phyloP scores from a whole-genome alignment of 768 basidiomycete species.

The Mycena vitilis region DNA sequence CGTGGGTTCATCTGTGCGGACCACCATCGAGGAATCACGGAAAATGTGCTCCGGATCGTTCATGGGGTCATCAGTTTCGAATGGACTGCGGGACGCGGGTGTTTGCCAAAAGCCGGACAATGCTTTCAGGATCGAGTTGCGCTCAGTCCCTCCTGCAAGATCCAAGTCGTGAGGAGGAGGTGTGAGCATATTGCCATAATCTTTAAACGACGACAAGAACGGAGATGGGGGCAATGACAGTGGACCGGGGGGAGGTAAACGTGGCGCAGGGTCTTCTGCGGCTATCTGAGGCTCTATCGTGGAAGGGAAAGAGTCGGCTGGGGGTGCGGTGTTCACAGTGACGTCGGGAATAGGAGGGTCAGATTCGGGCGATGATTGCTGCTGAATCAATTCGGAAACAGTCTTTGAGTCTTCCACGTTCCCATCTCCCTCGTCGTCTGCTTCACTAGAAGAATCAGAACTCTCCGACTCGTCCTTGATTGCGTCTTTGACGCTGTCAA shows the following conservation, averaged over 20 bases:
- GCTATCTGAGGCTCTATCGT: constrained; percentile 32
- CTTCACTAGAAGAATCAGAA: constrained; percentile 72
- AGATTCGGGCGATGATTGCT: constrained; percentile 44
- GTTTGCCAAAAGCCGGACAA: constrained; percentile 84
- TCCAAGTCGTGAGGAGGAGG: constrained; percentile 68
- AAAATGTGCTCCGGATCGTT: constrained; percentile 93
- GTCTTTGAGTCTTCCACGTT: constrained; percentile 54
- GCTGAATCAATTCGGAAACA: constrained; percentile 41
- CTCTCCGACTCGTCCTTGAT: constrained; percentile 85
- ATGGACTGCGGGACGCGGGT: constrained; percentile 61
- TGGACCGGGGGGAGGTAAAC: constrained; percentile 40
- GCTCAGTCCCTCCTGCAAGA: constrained; percentile 64
- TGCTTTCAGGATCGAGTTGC: constrained; percentile 84
- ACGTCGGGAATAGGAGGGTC: constrained; percentile 41
- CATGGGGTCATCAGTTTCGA: constrained; percentile 74
- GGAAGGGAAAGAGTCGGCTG: constrained; percentile 23
- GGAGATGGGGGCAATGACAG: constrained; percentile 71
- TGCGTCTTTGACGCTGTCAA: constrained; percentile 91
- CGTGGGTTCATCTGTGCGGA: constrained; percentile 96
- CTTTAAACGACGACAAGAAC: constrained; percentile 54
- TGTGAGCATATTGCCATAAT: constrained; percentile 52
- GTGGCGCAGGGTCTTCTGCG: constrained; percentile 14
- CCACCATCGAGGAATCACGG: constrained; percentile 92
- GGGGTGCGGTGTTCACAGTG: constrained; percentile 42
- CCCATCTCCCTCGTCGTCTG: constrained; percentile 66